Conservation (phyloP, 164 flowering plant species). For the Chimonanthus salicifolius region DNA sequence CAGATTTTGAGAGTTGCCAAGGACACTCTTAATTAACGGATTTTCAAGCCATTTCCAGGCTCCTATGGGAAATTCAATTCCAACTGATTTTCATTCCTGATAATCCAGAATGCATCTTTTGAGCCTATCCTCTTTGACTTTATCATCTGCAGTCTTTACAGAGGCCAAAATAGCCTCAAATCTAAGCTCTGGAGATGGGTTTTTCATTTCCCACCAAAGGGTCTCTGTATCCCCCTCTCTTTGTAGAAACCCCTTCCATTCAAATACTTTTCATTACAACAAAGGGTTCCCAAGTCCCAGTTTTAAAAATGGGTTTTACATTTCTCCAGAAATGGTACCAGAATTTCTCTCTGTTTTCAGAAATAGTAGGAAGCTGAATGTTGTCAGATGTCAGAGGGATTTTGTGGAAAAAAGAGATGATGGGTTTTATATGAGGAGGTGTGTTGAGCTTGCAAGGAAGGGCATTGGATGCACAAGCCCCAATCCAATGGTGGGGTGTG, state of each 20-base stretch:
- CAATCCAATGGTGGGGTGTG: conserved; percentile 96
- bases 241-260: not conserved
- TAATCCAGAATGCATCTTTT: not conserved
- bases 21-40: no score
- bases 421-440: conserved; percentile 66
- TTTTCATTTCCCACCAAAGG: not conserved
- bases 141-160: not conserved
- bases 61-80: not conserved
- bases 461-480: conserved; percentile 85
- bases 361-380: conserved; percentile 16
- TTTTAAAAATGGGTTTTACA: conserved; percentile 25
- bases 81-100: not conserved
- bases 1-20: no score
- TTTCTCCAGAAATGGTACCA: conserved; percentile 24
- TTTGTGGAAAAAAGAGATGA: conserved; percentile 36
- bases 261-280: not conserved
- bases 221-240: not conserved
- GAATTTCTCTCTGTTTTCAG: conserved; percentile 12
- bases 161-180: not conserved
- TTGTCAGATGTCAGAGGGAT: conserved; percentile 24
- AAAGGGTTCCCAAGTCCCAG: conserved; percentile 4
- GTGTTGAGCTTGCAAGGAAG: conserved; percentile 71
- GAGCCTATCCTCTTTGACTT: not conserved
- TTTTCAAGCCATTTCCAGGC: not conserved
- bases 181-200: not conserved